Evolutionary conservation across 1,139 yeast species (phyloP).

Genomic region (Hansenula lynferdii): DNA sequence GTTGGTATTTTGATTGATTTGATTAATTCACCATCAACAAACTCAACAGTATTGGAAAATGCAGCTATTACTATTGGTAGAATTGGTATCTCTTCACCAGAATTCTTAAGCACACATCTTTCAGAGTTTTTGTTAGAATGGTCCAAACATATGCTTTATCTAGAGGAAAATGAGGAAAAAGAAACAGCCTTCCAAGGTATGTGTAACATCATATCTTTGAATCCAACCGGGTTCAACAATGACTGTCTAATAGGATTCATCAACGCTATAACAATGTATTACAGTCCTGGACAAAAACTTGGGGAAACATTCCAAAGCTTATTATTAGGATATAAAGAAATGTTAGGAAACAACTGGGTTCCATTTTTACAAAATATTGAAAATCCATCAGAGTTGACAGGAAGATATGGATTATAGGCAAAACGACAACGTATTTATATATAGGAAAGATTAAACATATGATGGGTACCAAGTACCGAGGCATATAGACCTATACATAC

Average conservation of each 20-base stretch:
- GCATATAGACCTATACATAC: too few relatives aligned
- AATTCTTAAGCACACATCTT: conserved; percentile 52
- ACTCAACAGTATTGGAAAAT: conserved; percentile 72
- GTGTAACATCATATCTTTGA: conserved; percentile 55
- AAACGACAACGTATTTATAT: too few relatives aligned
- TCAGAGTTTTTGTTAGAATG: conserved; percentile 55
- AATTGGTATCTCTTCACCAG: conserved; percentile 64
- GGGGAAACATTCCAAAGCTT: conserved; percentile 40
- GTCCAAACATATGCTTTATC: conserved; percentile 60
- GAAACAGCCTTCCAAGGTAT: conserved; percentile 77
- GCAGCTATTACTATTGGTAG: conserved; percentile 95
- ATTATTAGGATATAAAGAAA: conserved; percentile 39
- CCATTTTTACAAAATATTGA: conserved; percentile 23
- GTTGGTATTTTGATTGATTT: conserved; percentile 62
- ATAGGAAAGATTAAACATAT: neutral
- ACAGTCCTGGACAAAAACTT: conserved; percentile 44
- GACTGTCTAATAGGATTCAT: conserved; percentile 52
- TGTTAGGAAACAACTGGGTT: conserved; percentile 41
- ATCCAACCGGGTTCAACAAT: conserved; percentile 62
- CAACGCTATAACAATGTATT: conserved; percentile 60
- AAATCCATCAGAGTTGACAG: conserved; percentile 13
- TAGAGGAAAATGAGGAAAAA: conserved; percentile 76
- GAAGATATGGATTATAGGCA: conserved; percentile 8
- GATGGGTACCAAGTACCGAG: too few relatives aligned
- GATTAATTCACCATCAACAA: conserved; percentile 46